Base-by-base conservation (phyloP, 2,329 filamentous ascomycete genomes). In the Alternaria brassicicola region DNA sequence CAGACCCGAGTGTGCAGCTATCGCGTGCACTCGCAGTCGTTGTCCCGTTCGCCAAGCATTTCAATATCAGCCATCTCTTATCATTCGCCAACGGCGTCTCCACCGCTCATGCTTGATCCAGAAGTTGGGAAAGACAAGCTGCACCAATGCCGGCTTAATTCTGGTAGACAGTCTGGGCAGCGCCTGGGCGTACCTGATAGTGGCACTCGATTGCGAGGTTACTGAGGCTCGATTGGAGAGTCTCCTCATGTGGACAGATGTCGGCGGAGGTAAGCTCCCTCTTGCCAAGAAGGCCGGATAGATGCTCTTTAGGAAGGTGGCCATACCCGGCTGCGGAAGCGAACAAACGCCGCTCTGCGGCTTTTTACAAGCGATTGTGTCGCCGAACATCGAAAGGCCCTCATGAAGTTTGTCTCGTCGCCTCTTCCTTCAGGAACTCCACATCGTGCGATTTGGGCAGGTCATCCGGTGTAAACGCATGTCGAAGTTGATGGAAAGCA, bases 111-210 rank as follows among this genome's bases (percentile, higher is more conserved):
- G 31, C 30, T 49, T 23, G 17, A 31, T 41, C 26, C 19, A 31
- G 53, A 28, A 30, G 23, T 50, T 38, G 26, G 36, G 23, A 47
- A 47, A 47, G 43, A 47, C 43, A 47, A 47, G 43, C 43, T 19
- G 43, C 43, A 30, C 43, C 43, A 47, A 47, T 47, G 30, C 43
- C 43, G 33, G 43, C 43, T 33, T 47, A 31, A 23, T 21, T 42
- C 50, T 57, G 21, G 52, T 63, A 61, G 49, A 51, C 30, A 52
- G 52, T 31, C 63, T 65, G 43, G 63, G 63, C 63, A 47, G 36
- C 17, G 35, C 6, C 60, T 65, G 53, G 63, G 63, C 63, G 21
- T 23, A 25, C 41, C 45, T 55, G 63, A 61, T 59, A 63, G 60
- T 63, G 57, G 57, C 62, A 41, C 43, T 23, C 28, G 17, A 23